Percentiles rank a stretch among this genome's conserved stretches.
Conservation (phyloP, 345 rosid genomes). For the Aquilaria sinensis region DNA sequence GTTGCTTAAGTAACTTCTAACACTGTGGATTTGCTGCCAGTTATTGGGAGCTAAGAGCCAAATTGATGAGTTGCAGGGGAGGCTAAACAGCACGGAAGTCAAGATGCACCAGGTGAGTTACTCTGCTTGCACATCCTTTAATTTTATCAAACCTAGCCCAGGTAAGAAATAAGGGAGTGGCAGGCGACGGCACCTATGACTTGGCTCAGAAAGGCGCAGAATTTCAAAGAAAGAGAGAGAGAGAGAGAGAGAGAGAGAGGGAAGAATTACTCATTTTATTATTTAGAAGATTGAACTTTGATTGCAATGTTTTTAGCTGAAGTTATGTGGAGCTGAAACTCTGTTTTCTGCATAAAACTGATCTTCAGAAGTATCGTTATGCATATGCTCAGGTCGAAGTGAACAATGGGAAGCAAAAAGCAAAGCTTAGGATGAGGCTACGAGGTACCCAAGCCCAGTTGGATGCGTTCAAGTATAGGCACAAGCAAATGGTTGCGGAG, state of each 20-base stretch:
- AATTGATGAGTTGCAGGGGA: conserved; percentile 30
- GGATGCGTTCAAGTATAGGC: conserved; percentile 47
- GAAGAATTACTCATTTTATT: neutral
- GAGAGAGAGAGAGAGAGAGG: too few relatives aligned
- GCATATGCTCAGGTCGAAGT: conserved; percentile 34
- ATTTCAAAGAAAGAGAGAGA: too few relatives aligned
- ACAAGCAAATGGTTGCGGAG: conserved; percentile 44
- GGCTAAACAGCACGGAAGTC: conserved; percentile 37
- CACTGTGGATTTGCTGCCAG: conserved; percentile 23
- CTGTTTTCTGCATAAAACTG: neutral
- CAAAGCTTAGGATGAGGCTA: conserved; percentile 74
- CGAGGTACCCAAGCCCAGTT: conserved; percentile 67
- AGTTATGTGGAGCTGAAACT: too few relatives aligned
- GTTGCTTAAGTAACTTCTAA: neutral
- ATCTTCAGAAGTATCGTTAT: neutral
- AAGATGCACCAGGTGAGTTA: conserved; percentile 41
- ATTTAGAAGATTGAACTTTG: neutral
- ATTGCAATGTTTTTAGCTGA: too few relatives aligned
- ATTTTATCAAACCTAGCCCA: too few relatives aligned
- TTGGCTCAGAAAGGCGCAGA: too few relatives aligned
- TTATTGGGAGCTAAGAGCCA: conserved; percentile 29
- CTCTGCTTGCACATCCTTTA: neutral
- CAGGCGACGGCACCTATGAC: too few relatives aligned
- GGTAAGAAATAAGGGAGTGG: too few relatives aligned
- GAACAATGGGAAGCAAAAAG: conserved; percentile 39